Evolutionary conservation across 768 basidiomycete species (phyloP).

Genomic region (Leccinum barrowsii): DNA sequence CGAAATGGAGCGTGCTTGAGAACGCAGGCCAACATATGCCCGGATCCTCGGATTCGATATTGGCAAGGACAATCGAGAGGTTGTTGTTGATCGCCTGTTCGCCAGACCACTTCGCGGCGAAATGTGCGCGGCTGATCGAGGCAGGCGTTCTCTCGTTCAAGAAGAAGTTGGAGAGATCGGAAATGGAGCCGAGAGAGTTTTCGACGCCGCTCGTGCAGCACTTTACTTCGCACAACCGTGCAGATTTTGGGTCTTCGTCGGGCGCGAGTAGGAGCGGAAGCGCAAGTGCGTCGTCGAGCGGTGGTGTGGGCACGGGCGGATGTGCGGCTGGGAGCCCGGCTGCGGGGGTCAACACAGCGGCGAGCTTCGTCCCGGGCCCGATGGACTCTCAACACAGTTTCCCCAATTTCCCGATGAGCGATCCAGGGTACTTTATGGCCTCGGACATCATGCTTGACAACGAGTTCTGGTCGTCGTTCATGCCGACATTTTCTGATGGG

Average conservation of each 20-base stretch:
- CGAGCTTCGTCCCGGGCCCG: not conserved
- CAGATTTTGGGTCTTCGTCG: constrained; percentile 16
- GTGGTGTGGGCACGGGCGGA: constrained; percentile 12
- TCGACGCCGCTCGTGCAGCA: constrained; percentile 20
- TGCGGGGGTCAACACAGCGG: not conserved
- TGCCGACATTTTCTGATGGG: constrained; percentile 32
- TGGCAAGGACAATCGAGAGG: constrained; percentile 34
- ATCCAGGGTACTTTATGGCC: constrained; percentile 31
- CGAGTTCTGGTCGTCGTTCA: constrained; percentile 42
- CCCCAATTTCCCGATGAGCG: constrained; percentile 22
- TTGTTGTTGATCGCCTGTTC: constrained; percentile 34
- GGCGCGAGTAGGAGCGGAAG: constrained; percentile 14
- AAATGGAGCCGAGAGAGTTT: constrained; percentile 18
- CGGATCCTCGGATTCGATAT: constrained; percentile 37
- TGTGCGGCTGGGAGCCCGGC: constrained; percentile 11
- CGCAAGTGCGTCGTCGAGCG: constrained; percentile 10
- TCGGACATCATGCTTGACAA: constrained; percentile 41
- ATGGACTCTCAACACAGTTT: constrained; percentile 21
- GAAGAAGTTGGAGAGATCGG: constrained; percentile 25
- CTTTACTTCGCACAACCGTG: constrained; percentile 16
- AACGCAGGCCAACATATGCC: constrained; percentile 32
- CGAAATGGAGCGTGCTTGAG: constrained; percentile 41
- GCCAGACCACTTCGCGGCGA: constrained; percentile 39
- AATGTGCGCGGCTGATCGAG: constrained; percentile 40
- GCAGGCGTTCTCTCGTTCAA: constrained; percentile 30